Evolutionary conservation across 768 basidiomycete species (phyloP).

Genomic region (Filobasidium floriforme): DNA sequence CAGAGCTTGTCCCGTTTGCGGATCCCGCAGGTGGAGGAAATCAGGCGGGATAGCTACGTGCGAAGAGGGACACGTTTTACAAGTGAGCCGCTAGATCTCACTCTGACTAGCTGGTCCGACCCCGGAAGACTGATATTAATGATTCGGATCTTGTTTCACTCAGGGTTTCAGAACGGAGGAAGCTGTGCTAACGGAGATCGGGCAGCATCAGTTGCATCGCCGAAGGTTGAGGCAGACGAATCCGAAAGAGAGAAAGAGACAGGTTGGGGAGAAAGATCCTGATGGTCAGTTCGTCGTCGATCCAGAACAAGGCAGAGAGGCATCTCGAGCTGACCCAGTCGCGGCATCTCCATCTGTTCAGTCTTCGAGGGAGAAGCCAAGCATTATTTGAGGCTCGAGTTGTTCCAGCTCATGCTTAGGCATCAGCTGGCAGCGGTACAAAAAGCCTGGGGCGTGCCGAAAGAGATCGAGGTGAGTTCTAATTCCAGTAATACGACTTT

Average conservation of each 20-base stretch:
- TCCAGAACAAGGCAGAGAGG: too few species aligned
- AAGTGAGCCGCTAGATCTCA: slow-evolving; percentile 51
- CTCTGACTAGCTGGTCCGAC: not conserved
- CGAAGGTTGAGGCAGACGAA: slow-evolving; percentile 56
- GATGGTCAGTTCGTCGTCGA: slow-evolving; percentile 50
- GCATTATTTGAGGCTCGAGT: slow-evolving; percentile 72
- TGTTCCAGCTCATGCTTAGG: slow-evolving; percentile 70
- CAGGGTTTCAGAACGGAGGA: slow-evolving; percentile 80
- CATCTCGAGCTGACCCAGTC: too few species aligned
- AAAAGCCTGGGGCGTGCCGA: slow-evolving; percentile 36
- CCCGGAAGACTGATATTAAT: not conserved
- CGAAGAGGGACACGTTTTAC: slow-evolving; percentile 82
- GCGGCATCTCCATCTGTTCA: slow-evolving; percentile 37
- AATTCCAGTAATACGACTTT: not conserved
- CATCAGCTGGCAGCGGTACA: slow-evolving; percentile 54
- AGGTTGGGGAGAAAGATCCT: slow-evolving; percentile 54
- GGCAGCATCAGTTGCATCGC: slow-evolving; percentile 59
- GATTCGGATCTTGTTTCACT: not conserved
- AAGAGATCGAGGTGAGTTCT: slow-evolving; percentile 33
- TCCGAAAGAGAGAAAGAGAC: slow-evolving; percentile 52
- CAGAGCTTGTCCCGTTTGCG: slow-evolving; percentile 63
- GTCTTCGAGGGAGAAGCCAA: slow-evolving; percentile 78
- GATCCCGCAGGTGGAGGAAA: slow-evolving; percentile 80
- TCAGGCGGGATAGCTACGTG: slow-evolving; percentile 76
- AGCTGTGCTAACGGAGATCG: slow-evolving; percentile 59